Base-by-base conservation (phyloP, 345 rosid species). In the Eucalyptus fibrosa region DNA sequence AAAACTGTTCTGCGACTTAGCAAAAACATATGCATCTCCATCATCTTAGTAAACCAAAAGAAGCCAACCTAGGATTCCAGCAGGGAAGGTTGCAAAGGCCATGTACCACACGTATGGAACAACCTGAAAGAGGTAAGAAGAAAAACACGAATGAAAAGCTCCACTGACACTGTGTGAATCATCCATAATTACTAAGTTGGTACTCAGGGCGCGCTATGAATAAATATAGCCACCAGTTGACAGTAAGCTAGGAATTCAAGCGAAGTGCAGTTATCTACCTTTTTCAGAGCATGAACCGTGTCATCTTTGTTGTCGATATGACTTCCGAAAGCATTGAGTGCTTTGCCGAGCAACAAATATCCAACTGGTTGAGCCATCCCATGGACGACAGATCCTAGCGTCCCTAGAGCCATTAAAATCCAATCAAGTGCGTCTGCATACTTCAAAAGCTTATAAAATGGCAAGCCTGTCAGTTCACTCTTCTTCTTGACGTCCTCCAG, bases 351-450 rank as follows among this genome's bases (percentile, higher is more conserved):
- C n/a, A 95, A 87, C 86, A 94, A 62, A 88, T 95, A 94, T 14
- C 97, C 95, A 17, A 93, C 69, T 1, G 96, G 97, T 77, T 86
- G 94, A 82, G 96, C 96, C 94, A 93, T 90, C 83, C 96, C 95
- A 60, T 95, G 95, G 40, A 94, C 94, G 3, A 93, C 40, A 1
- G 96, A 91, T 37, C 96, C 96, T 26, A 93, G 42, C 6, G 93
- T 92, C 50, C 97, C 96, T 49, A 94, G 86, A 34, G 53, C 94
- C 96, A 95, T 94, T 5, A 94, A 89, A 21, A 60, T 45, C 95
- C 96, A 95, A 55, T 95, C 96, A 80, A 94, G n/a, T 5, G 69
- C 45, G 81, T 95, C 96, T 42, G 94, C 96, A 82, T 91, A 94
- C 69, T 94, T 90, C 88, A 94, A 91, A 45, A 95, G 94, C 92